phyloP scores from a whole-genome alignment of 768 basidiomycete genomes.

The button mushroom (Agaricus bisporus) region DNA sequence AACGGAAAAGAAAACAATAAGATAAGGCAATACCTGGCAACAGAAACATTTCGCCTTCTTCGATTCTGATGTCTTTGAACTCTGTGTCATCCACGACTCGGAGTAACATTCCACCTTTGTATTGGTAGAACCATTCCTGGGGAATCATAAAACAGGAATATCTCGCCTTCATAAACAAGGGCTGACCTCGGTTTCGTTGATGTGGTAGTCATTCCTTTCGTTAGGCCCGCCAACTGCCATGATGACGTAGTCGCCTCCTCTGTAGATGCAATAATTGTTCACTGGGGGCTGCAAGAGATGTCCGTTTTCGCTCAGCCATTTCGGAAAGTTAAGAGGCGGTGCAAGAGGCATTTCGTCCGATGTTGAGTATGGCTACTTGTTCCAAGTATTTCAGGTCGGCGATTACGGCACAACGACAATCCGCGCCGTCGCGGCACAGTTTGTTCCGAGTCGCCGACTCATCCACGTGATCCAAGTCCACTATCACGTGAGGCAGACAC shows the following conservation, averaged over 20 bases:
- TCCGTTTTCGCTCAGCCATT: slow-evolving; percentile 81
- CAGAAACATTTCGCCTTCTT: slow-evolving; percentile 96
- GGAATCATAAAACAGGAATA: background rate
- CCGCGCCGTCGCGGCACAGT: too few relatives aligned
- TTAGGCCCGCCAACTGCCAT: slow-evolving; percentile 98
- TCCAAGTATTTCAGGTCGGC: background rate
- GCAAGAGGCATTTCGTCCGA: slow-evolving; percentile 54
- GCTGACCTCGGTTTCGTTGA: slow-evolving; percentile 90
- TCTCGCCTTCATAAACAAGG: background rate
- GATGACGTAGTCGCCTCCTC: slow-evolving; percentile 82
- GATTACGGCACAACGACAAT: too few relatives aligned
- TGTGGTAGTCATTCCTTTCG: slow-evolving; percentile 87
- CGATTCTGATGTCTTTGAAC: slow-evolving; percentile 84
- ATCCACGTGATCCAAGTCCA: background rate
- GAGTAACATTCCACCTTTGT: slow-evolving; percentile 90
- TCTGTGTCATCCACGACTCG: slow-evolving; percentile 75
- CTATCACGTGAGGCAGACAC: slow-evolving; percentile 5
- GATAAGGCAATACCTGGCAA: slow-evolving; percentile 58
- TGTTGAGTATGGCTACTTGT: too few relatives aligned
- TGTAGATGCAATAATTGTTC: slow-evolving; percentile 83
- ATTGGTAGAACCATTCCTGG: slow-evolving; percentile 97
- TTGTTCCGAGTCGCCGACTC: too few relatives aligned
- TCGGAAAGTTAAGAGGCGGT: slow-evolving; percentile 82
- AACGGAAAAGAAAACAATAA: background rate
- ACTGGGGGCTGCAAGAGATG: slow-evolving; percentile 86